Evolutionary conservation across 2,329 filamentous ascomycete genomes (phyloP).

Genomic region (Zymoseptoria tritici): DNA sequence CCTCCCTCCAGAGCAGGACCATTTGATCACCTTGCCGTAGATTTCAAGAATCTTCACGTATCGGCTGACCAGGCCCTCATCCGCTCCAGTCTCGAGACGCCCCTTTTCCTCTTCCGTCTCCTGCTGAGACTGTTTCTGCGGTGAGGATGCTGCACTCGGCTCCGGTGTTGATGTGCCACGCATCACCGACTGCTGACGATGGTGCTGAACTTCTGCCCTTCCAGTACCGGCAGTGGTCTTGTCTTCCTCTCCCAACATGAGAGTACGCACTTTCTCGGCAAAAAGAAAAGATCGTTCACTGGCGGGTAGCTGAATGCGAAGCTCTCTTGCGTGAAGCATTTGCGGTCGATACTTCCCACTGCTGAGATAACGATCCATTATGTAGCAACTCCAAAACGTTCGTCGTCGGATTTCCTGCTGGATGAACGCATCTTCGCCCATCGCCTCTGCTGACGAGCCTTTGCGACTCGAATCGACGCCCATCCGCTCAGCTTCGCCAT

Average conservation of each 20-base stretch:
- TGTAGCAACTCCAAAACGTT: slow-evolving; percentile 68
- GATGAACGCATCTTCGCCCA: slow-evolving; percentile 40
- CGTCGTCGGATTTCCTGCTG: slow-evolving; percentile 58
- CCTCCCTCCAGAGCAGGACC: slow-evolving; percentile 51
- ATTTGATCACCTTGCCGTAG: slow-evolving; percentile 50
- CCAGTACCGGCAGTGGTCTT: slow-evolving; percentile 28
- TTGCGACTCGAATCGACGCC: slow-evolving; percentile 22
- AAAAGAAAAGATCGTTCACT: slow-evolving; percentile 59
- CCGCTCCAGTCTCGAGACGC: slow-evolving; percentile 46
- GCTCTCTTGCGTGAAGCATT: slow-evolving; percentile 52
- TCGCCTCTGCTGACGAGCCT: slow-evolving; percentile 20
- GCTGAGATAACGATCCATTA: slow-evolving; percentile 62
- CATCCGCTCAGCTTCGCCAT: slow-evolving; percentile 34
- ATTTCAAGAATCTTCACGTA: slow-evolving; percentile 49
- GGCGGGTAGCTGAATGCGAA: slow-evolving; percentile 61
- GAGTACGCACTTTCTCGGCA: slow-evolving; percentile 50
- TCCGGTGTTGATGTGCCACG: slow-evolving; percentile 21
- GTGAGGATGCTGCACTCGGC: slow-evolving; percentile 11
- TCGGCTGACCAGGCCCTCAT: slow-evolving; percentile 42
- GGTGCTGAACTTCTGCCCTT: slow-evolving; percentile 35
- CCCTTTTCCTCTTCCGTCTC: slow-evolving; percentile 36
- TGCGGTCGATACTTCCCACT: slow-evolving; percentile 55
- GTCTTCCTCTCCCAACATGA: slow-evolving; percentile 40
- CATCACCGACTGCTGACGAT: slow-evolving; percentile 41
- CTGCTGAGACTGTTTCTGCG: slow-evolving; percentile 12